Conservation (phyloP, 805 yeast species). For the Helenozyma baotianmanensis region DNA sequence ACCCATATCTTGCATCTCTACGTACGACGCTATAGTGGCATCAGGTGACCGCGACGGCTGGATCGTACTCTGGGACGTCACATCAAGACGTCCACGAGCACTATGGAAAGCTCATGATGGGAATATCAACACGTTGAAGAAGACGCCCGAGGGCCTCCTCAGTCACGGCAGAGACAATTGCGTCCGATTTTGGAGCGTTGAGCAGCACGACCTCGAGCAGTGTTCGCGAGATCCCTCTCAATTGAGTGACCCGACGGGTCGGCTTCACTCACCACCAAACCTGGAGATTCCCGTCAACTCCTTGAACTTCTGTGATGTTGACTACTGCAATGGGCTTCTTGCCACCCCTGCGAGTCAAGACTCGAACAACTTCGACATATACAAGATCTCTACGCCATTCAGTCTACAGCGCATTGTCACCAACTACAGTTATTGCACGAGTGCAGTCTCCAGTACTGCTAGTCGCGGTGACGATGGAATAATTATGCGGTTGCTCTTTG, state of each 20-base stretch:
- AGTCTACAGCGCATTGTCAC: not conserved
- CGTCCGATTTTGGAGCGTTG: conserved; percentile 42
- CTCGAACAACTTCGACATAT: conserved; percentile 63
- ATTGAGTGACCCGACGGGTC: conserved; percentile 2
- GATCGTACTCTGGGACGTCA: conserved; percentile 61
- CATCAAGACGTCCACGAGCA: conserved; percentile 49
- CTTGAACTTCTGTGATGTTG: conserved; percentile 66
- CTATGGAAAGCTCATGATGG: conserved; percentile 59
- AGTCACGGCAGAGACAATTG: conserved; percentile 69
- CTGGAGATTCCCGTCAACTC: conserved; percentile 64
- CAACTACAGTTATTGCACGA: not conserved
- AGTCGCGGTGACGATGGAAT: conserved; percentile 49
- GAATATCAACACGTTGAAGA: conserved; percentile 44
- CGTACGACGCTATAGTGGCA: conserved; percentile 21
- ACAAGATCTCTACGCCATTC: conserved; percentile 28
- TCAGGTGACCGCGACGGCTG: conserved; percentile 63
- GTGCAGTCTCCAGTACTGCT: conserved; percentile 1
- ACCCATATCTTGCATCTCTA: conserved; percentile 11
- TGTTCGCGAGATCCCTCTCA: conserved; percentile 5
- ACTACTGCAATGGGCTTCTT: conserved; percentile 18
- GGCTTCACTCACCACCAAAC: no score
- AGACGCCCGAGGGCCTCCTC: conserved; percentile 28
- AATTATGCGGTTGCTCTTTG: conserved; percentile 53
- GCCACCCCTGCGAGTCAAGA: conserved; percentile 62
- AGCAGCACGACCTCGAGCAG: not conserved